Percentiles rank a stretch among this genome's conserved stretches.
Evolutionary conservation across 1,284 basidiomycete species (phyloP).

Genomic region (Ceratorhiza oryzae-sativae): DNA sequence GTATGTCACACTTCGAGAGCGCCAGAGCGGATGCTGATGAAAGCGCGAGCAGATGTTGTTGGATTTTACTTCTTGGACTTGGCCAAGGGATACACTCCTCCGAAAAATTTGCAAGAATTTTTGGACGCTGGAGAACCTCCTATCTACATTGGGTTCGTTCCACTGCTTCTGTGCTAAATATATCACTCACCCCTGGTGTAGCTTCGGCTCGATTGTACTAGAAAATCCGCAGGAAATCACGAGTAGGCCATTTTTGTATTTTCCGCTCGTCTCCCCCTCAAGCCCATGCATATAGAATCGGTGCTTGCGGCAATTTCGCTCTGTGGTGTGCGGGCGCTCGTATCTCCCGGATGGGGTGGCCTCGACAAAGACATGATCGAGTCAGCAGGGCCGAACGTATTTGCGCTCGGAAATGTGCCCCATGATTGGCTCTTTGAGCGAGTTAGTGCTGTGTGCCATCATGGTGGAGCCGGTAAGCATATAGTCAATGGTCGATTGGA

Average conservation of each 20-base stretch:
- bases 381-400: slow-evolving; percentile 57
- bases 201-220: slow-evolving; percentile 69
- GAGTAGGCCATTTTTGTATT: slow-evolving; percentile 46
- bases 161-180: not conserved
- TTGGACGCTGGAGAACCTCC: slow-evolving; percentile 55
- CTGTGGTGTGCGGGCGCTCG: slow-evolving; percentile 63
- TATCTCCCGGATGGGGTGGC: slow-evolving; percentile 68
- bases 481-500: not conserved
- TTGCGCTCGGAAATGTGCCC: slow-evolving; percentile 68
- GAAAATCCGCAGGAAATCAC: slow-evolving; percentile 65
- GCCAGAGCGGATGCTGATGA: not conserved
- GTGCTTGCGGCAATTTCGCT: slow-evolving; percentile 64
- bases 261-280: not conserved
- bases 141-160: not conserved
- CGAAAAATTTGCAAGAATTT: slow-evolving; percentile 58
- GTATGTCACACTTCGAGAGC: slow-evolving; percentile 48
- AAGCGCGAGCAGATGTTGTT: slow-evolving; percentile 58
- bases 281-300: slow-evolving; percentile 49
- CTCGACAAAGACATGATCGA: slow-evolving; percentile 59
- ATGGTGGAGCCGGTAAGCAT: slow-evolving; percentile 61
- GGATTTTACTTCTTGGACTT: slow-evolving; percentile 69
- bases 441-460: slow-evolving; percentile 70
- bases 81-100: slow-evolving; percentile 58
- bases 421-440: slow-evolving; percentile 76
- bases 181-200: slow-evolving; percentile 44